Conservation (phyloP, 2,329 filamentous ascomycete genomes). For the Pyricularia sp. region DNA sequence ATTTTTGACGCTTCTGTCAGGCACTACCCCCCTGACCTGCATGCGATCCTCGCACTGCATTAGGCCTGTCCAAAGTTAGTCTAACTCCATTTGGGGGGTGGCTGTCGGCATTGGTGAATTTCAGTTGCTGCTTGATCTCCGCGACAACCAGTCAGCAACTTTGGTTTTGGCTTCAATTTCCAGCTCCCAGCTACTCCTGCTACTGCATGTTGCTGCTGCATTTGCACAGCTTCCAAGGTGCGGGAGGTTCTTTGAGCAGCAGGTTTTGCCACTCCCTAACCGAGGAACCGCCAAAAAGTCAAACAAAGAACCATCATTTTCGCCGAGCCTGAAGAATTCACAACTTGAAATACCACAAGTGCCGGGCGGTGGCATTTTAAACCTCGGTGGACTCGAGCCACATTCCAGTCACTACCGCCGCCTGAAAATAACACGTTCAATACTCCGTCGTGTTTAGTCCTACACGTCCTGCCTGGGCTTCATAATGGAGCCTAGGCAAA, state of each 20-base stretch:
- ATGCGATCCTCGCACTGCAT: neutral
- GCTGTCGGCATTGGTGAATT: neutral
- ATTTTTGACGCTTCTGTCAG: neutral
- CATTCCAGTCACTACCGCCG: constrained; percentile 5
- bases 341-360: neutral
- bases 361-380: neutral
- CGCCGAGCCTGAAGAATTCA: neutral
- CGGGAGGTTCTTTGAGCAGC: neutral
- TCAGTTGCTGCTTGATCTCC: neutral
- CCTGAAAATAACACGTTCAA: neutral
- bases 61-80: neutral
- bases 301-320: neutral
- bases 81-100: neutral
- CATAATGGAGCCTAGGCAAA: constrained; percentile 17
- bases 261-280: neutral
- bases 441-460: neutral
- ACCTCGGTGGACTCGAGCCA: neutral
- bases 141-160: neutral
- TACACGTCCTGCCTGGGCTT: constrained; percentile 9
- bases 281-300: neutral
- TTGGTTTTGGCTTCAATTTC: neutral
- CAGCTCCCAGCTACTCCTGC: neutral
- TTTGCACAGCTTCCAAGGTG: neutral
- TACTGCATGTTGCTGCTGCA: neutral
- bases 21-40: neutral